Evolutionary conservation across 2,329 filamentous ascomycete genomes (phyloP), one percentile per base, ranked within the genome.

Genomic region (Paraconiothyrium sp.): DNA sequence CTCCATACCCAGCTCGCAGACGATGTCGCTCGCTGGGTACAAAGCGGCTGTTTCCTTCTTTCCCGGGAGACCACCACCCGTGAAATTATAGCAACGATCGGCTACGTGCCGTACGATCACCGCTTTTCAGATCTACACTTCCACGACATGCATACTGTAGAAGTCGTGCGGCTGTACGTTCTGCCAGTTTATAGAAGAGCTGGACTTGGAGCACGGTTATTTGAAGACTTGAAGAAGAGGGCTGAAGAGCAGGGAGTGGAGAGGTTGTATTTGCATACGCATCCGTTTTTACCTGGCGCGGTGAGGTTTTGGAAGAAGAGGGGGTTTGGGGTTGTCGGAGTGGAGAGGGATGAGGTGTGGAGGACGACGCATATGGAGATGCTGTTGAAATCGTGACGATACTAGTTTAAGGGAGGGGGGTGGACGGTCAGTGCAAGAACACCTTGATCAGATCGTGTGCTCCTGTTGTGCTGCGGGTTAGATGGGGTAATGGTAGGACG

Each of bases 341-440:
- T 24, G n/a, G 34, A 52, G 34, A 13, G 14, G 20, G 49, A 52
- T 24, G 32, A 34, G n/a, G 49, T 52, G n/a, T 52, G 34, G 49
- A 39, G n/a, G 30, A 50, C 48, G 32, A 50, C 48, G 48, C 48
- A 50, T 50, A 50, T 50, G 48, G 27, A 50, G 48, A 50, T 50
- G 47, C 4, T 50, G 16, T 5, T 37, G 30, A 16, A 10, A 6
- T 7, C 13, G 22, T 9, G 7, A 27, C 2, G 27, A 30, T 30
- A 6, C 4, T 30, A 30, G 27, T 30, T 6, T 6, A 4, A 30
- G 2, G 27, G 39, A 16, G 39, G 16, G n/a, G 39, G 16, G 39
- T n/a, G n/a, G 39, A 41, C 0, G 16, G 14, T 7, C 20, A 16
- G 39, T 41, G 16, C 39, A 9, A 5, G 9, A 7, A n/a, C 39